These are phyloP conservation scores for Linum tenue DNA, from an alignment of 345 rosid genomes.

Conservation along the genomic window DNA sequence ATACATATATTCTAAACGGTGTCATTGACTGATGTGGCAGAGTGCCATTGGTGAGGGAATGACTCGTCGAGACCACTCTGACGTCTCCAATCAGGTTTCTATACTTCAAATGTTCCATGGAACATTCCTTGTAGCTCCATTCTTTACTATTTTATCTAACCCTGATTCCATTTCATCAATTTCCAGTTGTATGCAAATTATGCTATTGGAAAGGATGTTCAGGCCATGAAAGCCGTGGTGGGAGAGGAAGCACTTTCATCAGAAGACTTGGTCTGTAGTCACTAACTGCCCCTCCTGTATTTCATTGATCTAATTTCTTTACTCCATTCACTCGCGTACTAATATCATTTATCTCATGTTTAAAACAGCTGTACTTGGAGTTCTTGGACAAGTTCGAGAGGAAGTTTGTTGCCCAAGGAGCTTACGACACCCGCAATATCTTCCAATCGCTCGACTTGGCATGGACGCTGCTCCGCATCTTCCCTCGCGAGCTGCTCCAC, in stretches of 20 bases:
- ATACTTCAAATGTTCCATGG: background rate
- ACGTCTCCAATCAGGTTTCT: slow-evolving; percentile 84
- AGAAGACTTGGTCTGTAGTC: slow-evolving; percentile 69
- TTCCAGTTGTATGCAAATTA: slow-evolving; percentile 87
- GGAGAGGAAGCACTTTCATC: slow-evolving; percentile 99
- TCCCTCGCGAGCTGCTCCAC: slow-evolving; percentile 96
- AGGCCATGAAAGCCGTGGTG: slow-evolving; percentile 98
- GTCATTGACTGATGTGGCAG: slow-evolving; percentile 25
- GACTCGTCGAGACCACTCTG: slow-evolving; percentile 92
- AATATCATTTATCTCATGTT: slow-evolving; percentile 9
- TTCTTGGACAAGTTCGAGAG: slow-evolving; percentile 92
- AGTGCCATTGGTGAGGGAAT: slow-evolving; percentile 99
- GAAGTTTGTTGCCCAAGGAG: slow-evolving; percentile 87
- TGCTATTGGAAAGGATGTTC: slow-evolving; percentile 94
- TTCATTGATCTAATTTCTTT: background rate
- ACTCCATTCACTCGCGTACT: slow-evolving; percentile 1
- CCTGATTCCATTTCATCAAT: background rate
- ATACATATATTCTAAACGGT: background rate
- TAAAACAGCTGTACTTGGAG: slow-evolving; percentile 74
- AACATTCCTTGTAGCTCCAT: background rate
- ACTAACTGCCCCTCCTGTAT: slow-evolving; percentile 6
- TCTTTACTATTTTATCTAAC: background rate
- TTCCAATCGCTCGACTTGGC: slow-evolving; percentile 95
- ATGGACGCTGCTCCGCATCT: slow-evolving; percentile 92
- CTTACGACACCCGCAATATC: slow-evolving; percentile 88